Conservation (phyloP, 352 stramenopile genomes). For the Pythium scleroteichum region DNA sequence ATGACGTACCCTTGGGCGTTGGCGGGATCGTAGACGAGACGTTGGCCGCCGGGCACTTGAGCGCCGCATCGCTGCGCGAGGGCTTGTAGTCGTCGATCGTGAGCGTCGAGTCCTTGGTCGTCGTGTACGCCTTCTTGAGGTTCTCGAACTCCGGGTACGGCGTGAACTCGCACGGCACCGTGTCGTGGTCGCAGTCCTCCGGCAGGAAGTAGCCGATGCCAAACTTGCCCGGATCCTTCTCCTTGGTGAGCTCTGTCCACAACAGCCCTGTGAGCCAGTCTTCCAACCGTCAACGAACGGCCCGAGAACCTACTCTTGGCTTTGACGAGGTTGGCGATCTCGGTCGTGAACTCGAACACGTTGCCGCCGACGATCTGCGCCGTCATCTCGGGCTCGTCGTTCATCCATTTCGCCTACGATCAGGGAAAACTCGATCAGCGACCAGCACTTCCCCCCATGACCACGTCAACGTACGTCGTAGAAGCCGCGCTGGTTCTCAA, state of each 20-base stretch:
- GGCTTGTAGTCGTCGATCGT: conserved; percentile 43
- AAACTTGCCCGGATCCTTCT: conserved; percentile 51
- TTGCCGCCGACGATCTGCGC: conserved; percentile 73
- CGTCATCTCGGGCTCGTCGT: conserved; percentile 74
- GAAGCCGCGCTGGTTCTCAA: conserved; percentile 51
- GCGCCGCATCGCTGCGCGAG: conserved; percentile 29
- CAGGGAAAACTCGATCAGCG: neutral
- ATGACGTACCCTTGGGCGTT: conserved; percentile 32
- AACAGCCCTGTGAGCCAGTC: neutral
- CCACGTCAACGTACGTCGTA: conserved; percentile 40
- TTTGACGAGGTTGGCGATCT: conserved; percentile 61
- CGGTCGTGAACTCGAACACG: conserved; percentile 79
- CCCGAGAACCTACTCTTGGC: conserved; percentile 33
- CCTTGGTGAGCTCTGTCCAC: conserved; percentile 42
- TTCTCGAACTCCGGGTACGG: conserved; percentile 62
- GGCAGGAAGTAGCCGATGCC: conserved; percentile 69
- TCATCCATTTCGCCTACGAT: conserved; percentile 81
- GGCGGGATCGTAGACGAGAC: conserved; percentile 45
- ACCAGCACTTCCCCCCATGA: neutral
- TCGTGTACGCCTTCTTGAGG: conserved; percentile 47
- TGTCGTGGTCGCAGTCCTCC: conserved; percentile 57
- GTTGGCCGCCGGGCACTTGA: conserved; percentile 41
- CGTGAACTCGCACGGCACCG: conserved; percentile 47
- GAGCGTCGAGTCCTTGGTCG: conserved; percentile 49
- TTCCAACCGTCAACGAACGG: too few relatives aligned